Percentiles rank a stretch among this genome's conserved stretches.
Evolutionary conservation across 305 asterid species (phyloP).

Genomic region (Ruellia speciosa): DNA sequence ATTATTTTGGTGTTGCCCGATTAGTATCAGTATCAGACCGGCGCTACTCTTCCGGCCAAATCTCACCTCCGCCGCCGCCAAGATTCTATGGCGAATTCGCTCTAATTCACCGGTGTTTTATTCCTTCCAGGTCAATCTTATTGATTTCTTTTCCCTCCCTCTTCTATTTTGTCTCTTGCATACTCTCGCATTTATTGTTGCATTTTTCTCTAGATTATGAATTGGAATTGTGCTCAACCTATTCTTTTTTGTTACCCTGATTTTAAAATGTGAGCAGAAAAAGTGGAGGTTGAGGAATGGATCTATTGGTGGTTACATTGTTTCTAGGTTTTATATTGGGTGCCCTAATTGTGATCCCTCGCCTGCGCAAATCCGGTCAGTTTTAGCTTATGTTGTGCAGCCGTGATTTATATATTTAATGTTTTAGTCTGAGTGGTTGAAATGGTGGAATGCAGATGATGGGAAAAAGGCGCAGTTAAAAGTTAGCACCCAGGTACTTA

Average conservation of each 20-base stretch:
- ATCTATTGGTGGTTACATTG: slow-evolving; percentile 40
- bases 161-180: too few relatives aligned
- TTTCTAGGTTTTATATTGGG: slow-evolving; percentile 48
- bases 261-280: slow-evolving; percentile 18
- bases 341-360: slow-evolving; percentile 37
- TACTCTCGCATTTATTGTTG: too few relatives aligned
- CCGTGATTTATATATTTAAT: background rate
- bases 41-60: too few relatives aligned
- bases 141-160: too few relatives aligned
- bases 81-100: too few relatives aligned
- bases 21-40: too few relatives aligned
- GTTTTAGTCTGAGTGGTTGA: slow-evolving; percentile 20
- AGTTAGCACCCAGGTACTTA: slow-evolving; percentile 32
- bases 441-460: slow-evolving; percentile 38
- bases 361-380: slow-evolving; percentile 51
- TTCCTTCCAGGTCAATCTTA: too few relatives aligned
- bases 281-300: slow-evolving; percentile 35
- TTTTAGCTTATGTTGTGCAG: background rate
- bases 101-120: too few relatives aligned
- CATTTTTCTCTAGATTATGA: too few relatives aligned
- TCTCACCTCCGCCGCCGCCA: too few relatives aligned
- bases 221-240: too few relatives aligned
- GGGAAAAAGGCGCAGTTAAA: slow-evolving; percentile 28
- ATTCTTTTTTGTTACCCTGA: background rate
- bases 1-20: too few relatives aligned